These are phyloP conservation scores for Fusarium nisikadoi DNA, from an alignment of 2,329 filamentous ascomycete genomes.

Conservation along the genomic window DNA sequence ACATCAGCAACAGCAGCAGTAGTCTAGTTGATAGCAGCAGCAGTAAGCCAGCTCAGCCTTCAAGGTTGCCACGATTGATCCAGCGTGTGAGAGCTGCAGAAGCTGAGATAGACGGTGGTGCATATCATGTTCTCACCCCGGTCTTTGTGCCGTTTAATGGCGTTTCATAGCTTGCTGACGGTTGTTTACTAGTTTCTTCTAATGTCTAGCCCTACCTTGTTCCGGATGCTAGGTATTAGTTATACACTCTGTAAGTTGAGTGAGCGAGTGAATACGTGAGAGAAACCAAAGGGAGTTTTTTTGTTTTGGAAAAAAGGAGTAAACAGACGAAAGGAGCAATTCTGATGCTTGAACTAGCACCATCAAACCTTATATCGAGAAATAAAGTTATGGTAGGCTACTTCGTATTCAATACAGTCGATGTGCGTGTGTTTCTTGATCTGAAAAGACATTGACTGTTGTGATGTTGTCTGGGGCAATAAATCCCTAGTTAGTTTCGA, in stretches of 20 bases:
- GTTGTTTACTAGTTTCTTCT: background rate
- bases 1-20: background rate
- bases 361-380: conserved; percentile 1
- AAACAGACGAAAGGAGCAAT: background rate
- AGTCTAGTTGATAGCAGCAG: no score
- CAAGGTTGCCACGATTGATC: background rate
- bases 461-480: conserved; percentile 25
- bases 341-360: background rate
- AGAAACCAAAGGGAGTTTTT: background rate
- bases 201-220: background rate
- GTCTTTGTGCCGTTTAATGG: background rate
- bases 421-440: background rate
- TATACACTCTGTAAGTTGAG: background rate
- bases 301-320: background rate
- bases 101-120: background rate
- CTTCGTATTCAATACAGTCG: background rate
- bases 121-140: background rate
- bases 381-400: background rate
- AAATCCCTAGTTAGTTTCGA: background rate
- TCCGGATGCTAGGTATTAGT: background rate
- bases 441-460: background rate
- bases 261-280: background rate
- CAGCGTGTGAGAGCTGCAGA: background rate
- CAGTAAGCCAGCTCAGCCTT: conserved; percentile 13
- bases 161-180: background rate